Percentiles rank a stretch among this genome's conserved stretches.
phyloP scores from a whole-genome alignment of 345 rosid species.

The Atalantia buxifolia region DNA sequence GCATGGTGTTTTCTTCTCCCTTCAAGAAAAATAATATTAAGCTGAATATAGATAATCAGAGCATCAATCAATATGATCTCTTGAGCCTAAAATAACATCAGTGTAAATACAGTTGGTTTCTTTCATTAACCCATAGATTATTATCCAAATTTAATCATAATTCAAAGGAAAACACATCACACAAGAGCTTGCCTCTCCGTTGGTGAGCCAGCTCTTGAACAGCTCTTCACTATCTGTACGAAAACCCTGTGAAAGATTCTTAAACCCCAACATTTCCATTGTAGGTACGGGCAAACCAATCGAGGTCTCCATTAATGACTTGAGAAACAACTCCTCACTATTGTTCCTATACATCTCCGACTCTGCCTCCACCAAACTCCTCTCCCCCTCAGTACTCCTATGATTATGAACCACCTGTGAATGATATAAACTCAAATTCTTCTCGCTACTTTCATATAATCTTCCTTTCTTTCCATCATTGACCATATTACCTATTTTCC shows the following conservation, averaged over 20 bases:
- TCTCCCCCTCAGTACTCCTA: constrained; percentile 25
- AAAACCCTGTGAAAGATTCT: constrained; percentile 47
- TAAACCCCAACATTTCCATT: constrained; percentile 61
- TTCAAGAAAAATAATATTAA: not conserved
- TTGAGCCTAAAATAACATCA: not conserved
- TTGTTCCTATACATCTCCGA: constrained; percentile 52
- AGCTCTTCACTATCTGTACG: constrained; percentile 73
- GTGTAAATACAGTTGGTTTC: not conserved
- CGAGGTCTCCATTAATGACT: constrained; percentile 61
- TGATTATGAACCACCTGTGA: constrained; percentile 4
- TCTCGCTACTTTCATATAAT: constrained; percentile 12
- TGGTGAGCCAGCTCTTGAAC: constrained; percentile 71
- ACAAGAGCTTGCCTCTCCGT: constrained; percentile 61
- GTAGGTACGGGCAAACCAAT: constrained; percentile 47
- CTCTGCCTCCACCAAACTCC: constrained; percentile 35
- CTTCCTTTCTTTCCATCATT: constrained; percentile 23
- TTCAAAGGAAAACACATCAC: not conserved
- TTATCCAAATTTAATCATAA: not conserved
- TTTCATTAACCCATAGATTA: not conserved
- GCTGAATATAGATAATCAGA: not conserved
- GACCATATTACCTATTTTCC: constrained; percentile 19
- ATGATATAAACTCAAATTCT: constrained; percentile 11
- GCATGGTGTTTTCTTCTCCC: not conserved
- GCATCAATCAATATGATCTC: not conserved
- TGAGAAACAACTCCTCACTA: constrained; percentile 64